These are phyloP conservation scores for Sinapis alba DNA, from an alignment of 441 rosid genomes.

Conservation along the genomic window DNA sequence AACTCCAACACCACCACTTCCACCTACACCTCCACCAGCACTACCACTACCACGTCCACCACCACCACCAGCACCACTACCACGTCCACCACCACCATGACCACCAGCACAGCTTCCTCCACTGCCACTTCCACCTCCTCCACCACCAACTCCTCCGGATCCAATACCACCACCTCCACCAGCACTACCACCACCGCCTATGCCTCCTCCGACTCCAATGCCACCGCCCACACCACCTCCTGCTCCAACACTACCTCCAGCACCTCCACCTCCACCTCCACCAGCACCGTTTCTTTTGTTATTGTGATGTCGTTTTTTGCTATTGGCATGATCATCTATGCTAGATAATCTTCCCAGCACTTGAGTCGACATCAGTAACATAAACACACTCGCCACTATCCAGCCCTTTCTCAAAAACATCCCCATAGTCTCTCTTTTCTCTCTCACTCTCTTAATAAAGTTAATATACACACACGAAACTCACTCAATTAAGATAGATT, in stretches of 20 bases:
- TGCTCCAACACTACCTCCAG: background rate
- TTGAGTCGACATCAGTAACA: slow-evolving; percentile 24
- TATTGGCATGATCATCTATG: background rate
- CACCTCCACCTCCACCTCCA: slow-evolving; percentile 4
- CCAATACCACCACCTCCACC: slow-evolving; percentile 2
- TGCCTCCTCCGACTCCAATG: slow-evolving; percentile 16
- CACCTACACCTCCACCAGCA: background rate
- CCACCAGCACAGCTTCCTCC: background rate
- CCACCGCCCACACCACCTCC: slow-evolving; percentile 28
- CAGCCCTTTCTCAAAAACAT: slow-evolving; percentile 11
- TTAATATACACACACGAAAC: background rate
- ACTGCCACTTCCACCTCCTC: background rate
- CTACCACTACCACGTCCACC: no score
- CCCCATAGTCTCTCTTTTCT: slow-evolving; percentile 10
- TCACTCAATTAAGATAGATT: background rate
- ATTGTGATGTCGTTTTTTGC: slow-evolving; percentile 23
- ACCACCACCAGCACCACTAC: background rate
- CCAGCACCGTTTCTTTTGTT: background rate
- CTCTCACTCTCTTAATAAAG: background rate
- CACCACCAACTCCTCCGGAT: background rate
- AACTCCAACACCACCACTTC: background rate
- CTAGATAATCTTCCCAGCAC: slow-evolving; percentile 19
- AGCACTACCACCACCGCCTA: background rate
- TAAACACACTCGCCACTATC: slow-evolving; percentile 9
- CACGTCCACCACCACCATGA: slow-evolving; percentile 7